Base-by-base conservation (phyloP, 2,329 filamentous ascomycete genomes). In the Exophiala sp. region DNA sequence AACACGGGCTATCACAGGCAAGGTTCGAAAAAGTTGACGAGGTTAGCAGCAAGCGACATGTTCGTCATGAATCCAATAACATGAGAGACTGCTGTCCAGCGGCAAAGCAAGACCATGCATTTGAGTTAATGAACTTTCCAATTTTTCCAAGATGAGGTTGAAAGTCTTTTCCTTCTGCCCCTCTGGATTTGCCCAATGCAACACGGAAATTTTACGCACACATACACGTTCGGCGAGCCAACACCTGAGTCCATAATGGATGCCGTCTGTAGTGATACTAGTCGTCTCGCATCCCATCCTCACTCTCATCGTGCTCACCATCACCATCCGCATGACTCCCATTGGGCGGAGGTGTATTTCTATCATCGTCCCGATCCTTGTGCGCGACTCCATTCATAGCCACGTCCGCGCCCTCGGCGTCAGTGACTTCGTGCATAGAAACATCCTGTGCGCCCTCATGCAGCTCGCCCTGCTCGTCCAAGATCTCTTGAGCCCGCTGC, bases 381-480 rank as follows among this genome's bases (percentile, higher is more conserved):
- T 43, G 47, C 5, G 24, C 24, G 10, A 38, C 35, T 22, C 50
- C 47, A 18, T 52, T 53, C 21, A 41, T 40, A 7, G 39, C 29
- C 5, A 46, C 45, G 7, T 59, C 58, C 8, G 53, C 52, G 3
- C 49, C 54, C n/a, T 58, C 62, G 13, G 46, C 58, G 22, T 47
- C 56, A 6, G 32, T 46, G 5, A 50, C 50, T 23, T 56, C 50
- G n/a, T 39, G 46, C 54, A 55, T 57, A 23, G 29, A 38, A 3
- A 58, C 54, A 46, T 61, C 61, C 24, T 56, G 45, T 13, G 35
- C 53, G 13, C 39, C 55, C 8, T 54, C 50, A 13, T 55, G 54
- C 24, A 56, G 40, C 24, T 50, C 50, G 14, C 46, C 55, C 19
- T 59, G 54, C 51, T 64, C 61, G n/a, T 62, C 58, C 35, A 61